Evolutionary conservation across 148 eudicot genomes (phyloP), one percentile per base, ranked within the genome.

Genomic region (Limonium bicolor): DNA sequence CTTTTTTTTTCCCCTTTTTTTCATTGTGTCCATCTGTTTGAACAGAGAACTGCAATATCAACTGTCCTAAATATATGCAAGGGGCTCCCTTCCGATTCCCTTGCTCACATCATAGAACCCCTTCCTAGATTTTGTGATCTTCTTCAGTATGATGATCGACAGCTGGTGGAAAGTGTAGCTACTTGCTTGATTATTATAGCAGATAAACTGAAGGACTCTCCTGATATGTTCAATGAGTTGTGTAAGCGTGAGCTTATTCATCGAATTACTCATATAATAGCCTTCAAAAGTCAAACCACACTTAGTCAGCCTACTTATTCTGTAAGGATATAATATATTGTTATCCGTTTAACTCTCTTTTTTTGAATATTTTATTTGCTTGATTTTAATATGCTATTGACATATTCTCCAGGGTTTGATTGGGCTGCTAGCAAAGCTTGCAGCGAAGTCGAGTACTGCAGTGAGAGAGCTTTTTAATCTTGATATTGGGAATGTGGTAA

Each of bases 161-260:
- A 90, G 97, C 84, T 90, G 60, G 97, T 90, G 41, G 97, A 90
- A 65, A 77, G 76, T 58, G 94, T 70, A 42, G 86, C 70, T 17
- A 72, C 78, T 46, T 79, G 86, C 69, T 60, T 88, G 69, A 77
- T 83, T 40, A 79, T 60, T 63, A 76, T 88, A 48, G 78, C 56
- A 6, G 86, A 88, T 54, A 59, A 71, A 50, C 77, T 68, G 28
- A 61, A 60, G 46, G 54, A 63, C 49, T 71, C 80, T 53, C 48
- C 90, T 48, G 83, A 67, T 36, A 58, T 63, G 78, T 53, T 88
- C 58, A 71, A 58, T 46, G 76, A 82, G 52, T 73, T 88, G 41
- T 77, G 74, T 55, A 64, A 61, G 37, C 86, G 72, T 55, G 92
- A 76, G 44, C 55, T 88, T 63, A 61, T 88, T 57, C 71, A 77